A percentile compares a stretch with the other conserved stretches of the same genome.
Conservation (phyloP, 2,329 filamentous ascomycete species). For the Ceratocystis huliohia region DNA sequence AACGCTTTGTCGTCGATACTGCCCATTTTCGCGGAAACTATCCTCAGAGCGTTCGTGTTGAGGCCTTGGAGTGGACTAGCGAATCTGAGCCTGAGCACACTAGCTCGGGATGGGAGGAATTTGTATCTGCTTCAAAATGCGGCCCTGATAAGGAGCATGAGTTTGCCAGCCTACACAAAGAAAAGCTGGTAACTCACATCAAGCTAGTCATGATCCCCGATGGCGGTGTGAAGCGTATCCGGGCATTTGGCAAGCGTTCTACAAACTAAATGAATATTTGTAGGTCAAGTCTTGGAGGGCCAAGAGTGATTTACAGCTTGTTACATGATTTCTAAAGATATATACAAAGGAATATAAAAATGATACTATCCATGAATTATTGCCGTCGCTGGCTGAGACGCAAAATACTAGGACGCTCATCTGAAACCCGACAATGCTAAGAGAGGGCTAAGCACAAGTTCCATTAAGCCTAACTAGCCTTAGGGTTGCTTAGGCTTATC, state of each 20-base stretch:
- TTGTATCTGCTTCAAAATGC: constrained; percentile 54
- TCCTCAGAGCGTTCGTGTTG: constrained; percentile 60
- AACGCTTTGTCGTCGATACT: constrained; percentile 62
- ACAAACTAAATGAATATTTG: constrained; percentile 10
- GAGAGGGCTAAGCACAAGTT: not conserved
- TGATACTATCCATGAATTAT: not conserved
- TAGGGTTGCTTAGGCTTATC: not conserved
- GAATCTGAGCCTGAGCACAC: constrained; percentile 43
- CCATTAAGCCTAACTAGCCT: not conserved
- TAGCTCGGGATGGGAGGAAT: constrained; percentile 50
- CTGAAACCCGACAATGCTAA: not conserved
- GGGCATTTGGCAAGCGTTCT: constrained; percentile 39
- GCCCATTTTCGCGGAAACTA: constrained; percentile 77
- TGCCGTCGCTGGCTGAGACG: not conserved
- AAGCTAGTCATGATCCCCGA: constrained; percentile 91
- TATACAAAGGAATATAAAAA: not conserved
- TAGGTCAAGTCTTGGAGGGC: not conserved
- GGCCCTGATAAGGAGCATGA: constrained; percentile 62
- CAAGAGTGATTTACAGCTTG: not conserved
- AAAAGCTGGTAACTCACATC: constrained; percentile 60
- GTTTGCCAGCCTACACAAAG: constrained; percentile 44
- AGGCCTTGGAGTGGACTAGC: constrained; percentile 45
- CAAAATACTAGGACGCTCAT: not conserved
- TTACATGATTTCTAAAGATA: constrained; percentile 7
- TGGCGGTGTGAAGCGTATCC: constrained; percentile 78